phyloP scores from a whole-genome alignment of 768 basidiomycete species.

The Leccinellum luteum region DNA sequence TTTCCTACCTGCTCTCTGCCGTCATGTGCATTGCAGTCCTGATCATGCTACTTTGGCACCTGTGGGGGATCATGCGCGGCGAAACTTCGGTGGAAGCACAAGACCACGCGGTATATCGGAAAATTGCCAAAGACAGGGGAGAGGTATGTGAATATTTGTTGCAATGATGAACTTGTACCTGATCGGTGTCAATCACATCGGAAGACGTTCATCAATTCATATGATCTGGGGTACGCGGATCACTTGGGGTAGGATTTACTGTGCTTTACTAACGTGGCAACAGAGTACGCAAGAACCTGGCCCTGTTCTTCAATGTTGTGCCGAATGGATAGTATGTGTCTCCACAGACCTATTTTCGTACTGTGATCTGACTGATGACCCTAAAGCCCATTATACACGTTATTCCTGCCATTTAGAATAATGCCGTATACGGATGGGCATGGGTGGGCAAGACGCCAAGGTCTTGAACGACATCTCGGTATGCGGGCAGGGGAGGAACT shows the following conservation, averaged over 20 bases:
- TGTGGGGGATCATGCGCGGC: conserved; percentile 66
- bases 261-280: neutral
- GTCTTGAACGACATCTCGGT: conserved; percentile 59
- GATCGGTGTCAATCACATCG: neutral
- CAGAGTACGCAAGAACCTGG: conserved; percentile 61
- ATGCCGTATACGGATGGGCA: conserved; percentile 84
- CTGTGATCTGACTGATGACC: neutral
- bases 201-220: conserved; percentile 85
- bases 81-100: conserved; percentile 92
- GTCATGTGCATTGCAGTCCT: conserved; percentile 76
- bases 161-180: neutral
- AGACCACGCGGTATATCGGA: conserved; percentile 78
- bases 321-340: conserved; percentile 72
- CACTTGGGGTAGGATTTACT: neutral
- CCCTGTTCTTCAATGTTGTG: conserved; percentile 86
- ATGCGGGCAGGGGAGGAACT: conserved; percentile 78
- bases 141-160: conserved; percentile 48
- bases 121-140: conserved; percentile 62
- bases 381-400: conserved; percentile 66
- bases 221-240: conserved; percentile 72
- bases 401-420: conserved; percentile 79
- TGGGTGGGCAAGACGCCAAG: conserved; percentile 70
- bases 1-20: conserved; percentile 71
- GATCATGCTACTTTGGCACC: conserved; percentile 70
- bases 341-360: neutral